Percentiles rank a stretch among this genome's conserved stretches.
These are phyloP conservation scores for Ascosphaera apis DNA, from an alignment of 2,329 filamentous ascomycete genomes.

Conservation along the genomic window DNA sequence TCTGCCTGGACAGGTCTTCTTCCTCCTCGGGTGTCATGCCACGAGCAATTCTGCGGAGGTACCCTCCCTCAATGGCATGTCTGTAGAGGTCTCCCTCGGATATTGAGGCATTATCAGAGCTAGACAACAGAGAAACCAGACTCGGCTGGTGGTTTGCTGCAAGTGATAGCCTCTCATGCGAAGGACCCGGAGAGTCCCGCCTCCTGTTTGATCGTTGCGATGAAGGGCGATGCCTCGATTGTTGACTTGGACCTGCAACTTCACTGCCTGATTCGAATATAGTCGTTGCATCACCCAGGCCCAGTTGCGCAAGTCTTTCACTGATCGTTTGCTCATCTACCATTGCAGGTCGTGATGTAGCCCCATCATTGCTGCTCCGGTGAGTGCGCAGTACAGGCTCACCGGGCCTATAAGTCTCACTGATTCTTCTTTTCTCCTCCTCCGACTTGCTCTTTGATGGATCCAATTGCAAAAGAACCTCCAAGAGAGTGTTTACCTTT, in stretches of 20 bases:
- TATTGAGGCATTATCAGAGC: conserved; percentile 50
- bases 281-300: too few relatives aligned
- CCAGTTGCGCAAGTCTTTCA: too few relatives aligned
- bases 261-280: too few relatives aligned
- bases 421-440: conserved; percentile 55
- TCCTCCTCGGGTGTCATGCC: conserved; percentile 69
- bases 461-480: conserved; percentile 65
- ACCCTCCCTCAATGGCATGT: conserved; percentile 68
- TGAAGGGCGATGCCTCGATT: too few relatives aligned
- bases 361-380: too few relatives aligned
- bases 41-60: conserved; percentile 70
- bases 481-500: conserved; percentile 66
- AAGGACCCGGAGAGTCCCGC: too few relatives aligned
- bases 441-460: conserved; percentile 48
- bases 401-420: conserved; percentile 53
- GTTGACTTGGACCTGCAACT: too few relatives aligned
- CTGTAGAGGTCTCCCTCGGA: conserved; percentile 74
- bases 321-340: too few relatives aligned
- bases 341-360: too few relatives aligned
- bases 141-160: conserved; percentile 70
- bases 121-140: conserved; percentile 60
- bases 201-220: too few relatives aligned
- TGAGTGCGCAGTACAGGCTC: conserved; percentile 67
- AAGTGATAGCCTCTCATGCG: too few relatives aligned
- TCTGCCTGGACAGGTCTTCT: conserved; percentile 72